These are phyloP conservation scores for Epichloe sp. DNA, from an alignment of 2,329 filamentous ascomycete genomes.

Conservation along the genomic window DNA sequence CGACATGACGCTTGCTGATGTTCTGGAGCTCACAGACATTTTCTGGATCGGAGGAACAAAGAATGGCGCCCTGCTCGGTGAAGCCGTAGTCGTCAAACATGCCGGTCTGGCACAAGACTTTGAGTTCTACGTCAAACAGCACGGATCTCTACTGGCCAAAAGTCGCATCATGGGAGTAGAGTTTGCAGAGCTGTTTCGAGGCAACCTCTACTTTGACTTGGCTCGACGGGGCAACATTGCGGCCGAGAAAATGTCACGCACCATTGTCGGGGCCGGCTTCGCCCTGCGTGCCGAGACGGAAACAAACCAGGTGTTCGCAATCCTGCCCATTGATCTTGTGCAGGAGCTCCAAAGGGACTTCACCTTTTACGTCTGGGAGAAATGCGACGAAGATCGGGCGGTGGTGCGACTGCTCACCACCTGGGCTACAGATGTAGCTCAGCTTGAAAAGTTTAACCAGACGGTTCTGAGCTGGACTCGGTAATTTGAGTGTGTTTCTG, in stretches of 20 bases:
- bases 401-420: constrained; percentile 35
- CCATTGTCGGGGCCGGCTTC: constrained; percentile 29
- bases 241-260: constrained; percentile 28
- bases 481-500: not conserved
- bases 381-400: constrained; percentile 22
- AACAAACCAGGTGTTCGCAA: constrained; percentile 38
- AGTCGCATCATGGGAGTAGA: constrained; percentile 34
- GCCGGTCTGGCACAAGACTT: constrained; percentile 29
- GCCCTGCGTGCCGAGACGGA: constrained; percentile 29
- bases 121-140: constrained; percentile 38
- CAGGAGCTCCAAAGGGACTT: constrained; percentile 28
- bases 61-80: constrained; percentile 35
- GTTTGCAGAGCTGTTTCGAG: constrained; percentile 34
- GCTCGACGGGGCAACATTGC: constrained; percentile 30
- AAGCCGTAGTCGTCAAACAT: constrained; percentile 35
- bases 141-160: constrained; percentile 36
- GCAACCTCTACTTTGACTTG: constrained; percentile 31
- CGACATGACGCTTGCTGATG: constrained; percentile 29
- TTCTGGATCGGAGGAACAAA: constrained; percentile 44
- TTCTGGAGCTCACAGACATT: constrained; percentile 34
- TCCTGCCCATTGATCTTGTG: constrained; percentile 26
- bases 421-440: constrained; percentile 32
- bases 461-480: constrained; percentile 14
- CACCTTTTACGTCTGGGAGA: constrained; percentile 35
- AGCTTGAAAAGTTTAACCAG: constrained; percentile 26